Conservation (phyloP, 179 eudicot species). For the Gypsophila paniculata region DNA sequence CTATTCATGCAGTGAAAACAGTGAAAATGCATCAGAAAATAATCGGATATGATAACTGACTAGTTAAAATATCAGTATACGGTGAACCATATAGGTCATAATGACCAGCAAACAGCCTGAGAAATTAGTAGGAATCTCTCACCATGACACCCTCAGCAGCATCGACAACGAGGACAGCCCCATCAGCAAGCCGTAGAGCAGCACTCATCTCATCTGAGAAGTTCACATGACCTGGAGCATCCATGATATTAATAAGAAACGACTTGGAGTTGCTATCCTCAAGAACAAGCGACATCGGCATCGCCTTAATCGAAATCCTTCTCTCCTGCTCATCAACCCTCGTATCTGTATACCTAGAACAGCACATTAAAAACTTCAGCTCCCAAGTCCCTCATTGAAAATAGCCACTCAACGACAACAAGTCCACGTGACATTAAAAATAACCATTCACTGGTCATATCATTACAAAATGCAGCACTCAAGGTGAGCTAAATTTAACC, state of each 20-base stretch:
- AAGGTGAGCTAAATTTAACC: not conserved
- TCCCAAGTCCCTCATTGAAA: not conserved
- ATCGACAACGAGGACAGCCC: constrained; percentile 92
- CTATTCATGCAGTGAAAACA: not conserved
- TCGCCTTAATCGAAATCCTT: constrained; percentile 82
- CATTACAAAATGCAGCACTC: not conserved
- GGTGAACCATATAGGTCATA: not conserved
- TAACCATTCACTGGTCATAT: not conserved
- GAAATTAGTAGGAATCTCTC: constrained; percentile 19
- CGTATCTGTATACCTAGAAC: constrained; percentile 70
- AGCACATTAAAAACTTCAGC: not conserved
- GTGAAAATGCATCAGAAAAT: not conserved
- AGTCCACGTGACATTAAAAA: not conserved
- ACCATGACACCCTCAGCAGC: constrained; percentile 99
- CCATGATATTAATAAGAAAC: constrained; percentile 79
- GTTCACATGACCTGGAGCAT: constrained; percentile 92
- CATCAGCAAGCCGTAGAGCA: constrained; percentile 94
- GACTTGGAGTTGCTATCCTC: constrained; percentile 95
- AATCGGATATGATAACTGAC: not conserved
- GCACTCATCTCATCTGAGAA: constrained; percentile 99
- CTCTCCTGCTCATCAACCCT: constrained; percentile 98
- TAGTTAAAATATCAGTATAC: not conserved
- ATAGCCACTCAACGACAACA: constrained; percentile 11
- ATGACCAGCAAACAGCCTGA: not conserved
- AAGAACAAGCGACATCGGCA: constrained; percentile 94